Percentiles rank a stretch among this genome's conserved stretches.
Evolutionary conservation across 1,284 basidiomycete species (phyloP).

Genomic region (Limonomyces culmigenus): DNA sequence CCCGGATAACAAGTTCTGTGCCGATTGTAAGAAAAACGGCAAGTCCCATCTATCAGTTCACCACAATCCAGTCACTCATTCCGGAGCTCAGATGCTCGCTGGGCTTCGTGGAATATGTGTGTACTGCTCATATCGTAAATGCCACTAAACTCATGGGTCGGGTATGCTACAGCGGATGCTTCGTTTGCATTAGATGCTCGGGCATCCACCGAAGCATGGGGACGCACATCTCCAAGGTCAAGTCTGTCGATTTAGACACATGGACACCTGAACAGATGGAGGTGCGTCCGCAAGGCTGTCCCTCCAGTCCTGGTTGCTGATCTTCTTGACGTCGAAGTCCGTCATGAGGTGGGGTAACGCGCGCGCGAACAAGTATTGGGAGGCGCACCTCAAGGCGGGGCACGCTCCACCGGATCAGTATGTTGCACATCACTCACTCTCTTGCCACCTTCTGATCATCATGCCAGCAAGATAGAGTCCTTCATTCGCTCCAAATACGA

Average conservation of each 20-base stretch:
- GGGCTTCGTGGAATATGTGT: constrained; percentile 96
- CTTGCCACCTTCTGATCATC: neutral
- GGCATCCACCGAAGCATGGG: constrained; percentile 97
- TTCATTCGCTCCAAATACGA: constrained; percentile 98
- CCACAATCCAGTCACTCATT: constrained; percentile 6
- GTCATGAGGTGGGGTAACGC: constrained; percentile 93
- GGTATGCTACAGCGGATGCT: constrained; percentile 78
- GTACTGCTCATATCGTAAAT: too few species aligned
- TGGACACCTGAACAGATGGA: constrained; percentile 99
- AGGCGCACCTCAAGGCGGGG: constrained; percentile 85
- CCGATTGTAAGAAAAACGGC: constrained; percentile 91
- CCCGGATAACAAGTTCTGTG: constrained; percentile 88
- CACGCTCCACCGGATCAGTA: constrained; percentile 93
- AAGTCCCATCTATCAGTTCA: constrained; percentile 10
- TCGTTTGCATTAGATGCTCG: constrained; percentile 95
- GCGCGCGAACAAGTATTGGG: constrained; percentile 92
- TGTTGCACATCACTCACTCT: constrained; percentile 16
- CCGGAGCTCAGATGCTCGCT: constrained; percentile 65
- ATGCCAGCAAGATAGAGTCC: constrained; percentile 84
- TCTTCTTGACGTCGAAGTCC: constrained; percentile 28
- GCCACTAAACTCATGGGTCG: too few species aligned
- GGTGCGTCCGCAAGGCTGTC: constrained; percentile 26
- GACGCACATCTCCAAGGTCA: constrained; percentile 93
- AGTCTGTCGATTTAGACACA: constrained; percentile 93
- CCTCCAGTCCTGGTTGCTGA: neutral